Percentiles rank a stretch among this genome's conserved stretches.
Conservation (phyloP, 1,284 basidiomycete species). For the Ganoderma meredithae region DNA sequence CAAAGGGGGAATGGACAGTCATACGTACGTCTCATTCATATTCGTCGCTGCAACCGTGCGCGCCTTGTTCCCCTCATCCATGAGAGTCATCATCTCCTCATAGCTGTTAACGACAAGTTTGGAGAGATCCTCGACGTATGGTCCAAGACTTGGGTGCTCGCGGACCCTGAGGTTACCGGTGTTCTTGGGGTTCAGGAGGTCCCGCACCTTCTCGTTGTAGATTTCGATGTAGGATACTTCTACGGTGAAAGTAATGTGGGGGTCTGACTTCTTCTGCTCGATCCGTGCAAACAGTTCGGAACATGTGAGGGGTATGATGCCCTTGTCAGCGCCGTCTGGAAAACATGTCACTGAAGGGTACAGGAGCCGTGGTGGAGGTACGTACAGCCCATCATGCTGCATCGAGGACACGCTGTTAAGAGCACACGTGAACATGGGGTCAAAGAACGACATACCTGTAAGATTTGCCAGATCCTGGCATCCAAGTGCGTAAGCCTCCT, state of each 20-base stretch:
- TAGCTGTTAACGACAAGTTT: slow-evolving; percentile 93
- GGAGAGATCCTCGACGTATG: slow-evolving; percentile 97
- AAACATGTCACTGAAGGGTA: slow-evolving; percentile 18
- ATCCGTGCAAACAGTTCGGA: slow-evolving; percentile 91
- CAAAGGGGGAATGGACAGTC: not conserved
- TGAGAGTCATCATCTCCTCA: slow-evolving; percentile 96
- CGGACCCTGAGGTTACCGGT: slow-evolving; percentile 95
- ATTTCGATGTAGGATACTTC: slow-evolving; percentile 99
- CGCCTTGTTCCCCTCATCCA: slow-evolving; percentile 99
- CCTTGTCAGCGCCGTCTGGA: slow-evolving; percentile 93
- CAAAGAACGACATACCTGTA: slow-evolving; percentile 67
- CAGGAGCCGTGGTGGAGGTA: slow-evolving; percentile 34
- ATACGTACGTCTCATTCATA: slow-evolving; percentile 96
- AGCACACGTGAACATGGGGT: not conserved
- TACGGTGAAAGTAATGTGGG: slow-evolving; percentile 84
- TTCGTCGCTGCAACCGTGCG: slow-evolving; percentile 98
- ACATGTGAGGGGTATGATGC: slow-evolving; percentile 96
- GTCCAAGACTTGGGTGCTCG: slow-evolving; percentile 94
- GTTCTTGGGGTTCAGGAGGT: slow-evolving; percentile 97
- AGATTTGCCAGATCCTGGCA: slow-evolving; percentile 88
- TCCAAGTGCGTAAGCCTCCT: slow-evolving; percentile 41
- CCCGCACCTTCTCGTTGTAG: slow-evolving; percentile 98
- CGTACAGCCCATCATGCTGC: slow-evolving; percentile 98
- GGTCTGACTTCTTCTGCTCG: slow-evolving; percentile 71
- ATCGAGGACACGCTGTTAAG: slow-evolving; percentile 16